phyloP scores from a whole-genome alignment of 2,329 filamentous ascomycete species.

The Colletotrichum chlorophyti region DNA sequence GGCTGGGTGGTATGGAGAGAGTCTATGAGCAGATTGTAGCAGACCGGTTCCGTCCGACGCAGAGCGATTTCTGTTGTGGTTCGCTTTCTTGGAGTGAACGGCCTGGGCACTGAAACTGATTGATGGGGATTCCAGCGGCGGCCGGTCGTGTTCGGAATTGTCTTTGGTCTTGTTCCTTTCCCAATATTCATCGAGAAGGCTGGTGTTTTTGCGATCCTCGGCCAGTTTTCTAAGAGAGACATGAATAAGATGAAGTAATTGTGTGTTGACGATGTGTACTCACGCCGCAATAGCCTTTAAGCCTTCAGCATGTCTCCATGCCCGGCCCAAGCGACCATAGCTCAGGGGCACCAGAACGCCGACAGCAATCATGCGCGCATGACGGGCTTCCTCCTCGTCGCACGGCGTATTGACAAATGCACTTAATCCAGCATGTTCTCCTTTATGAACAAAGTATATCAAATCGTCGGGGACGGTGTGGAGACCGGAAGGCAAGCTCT shows the following conservation, averaged over 20 bases:
- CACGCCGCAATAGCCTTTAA: slow-evolving; percentile 79
- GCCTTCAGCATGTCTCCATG: slow-evolving; percentile 84
- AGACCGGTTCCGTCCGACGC: slow-evolving; percentile 67
- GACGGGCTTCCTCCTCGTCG: slow-evolving; percentile 76
- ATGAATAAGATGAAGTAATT: slow-evolving; percentile 36
- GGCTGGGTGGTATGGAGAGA: slow-evolving; percentile 84
- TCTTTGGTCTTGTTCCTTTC: slow-evolving; percentile 59
- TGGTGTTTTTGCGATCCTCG: slow-evolving; percentile 66
- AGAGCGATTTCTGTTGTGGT: slow-evolving; percentile 62
- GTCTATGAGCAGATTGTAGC: slow-evolving; percentile 65
- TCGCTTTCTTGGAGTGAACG: slow-evolving; percentile 42
- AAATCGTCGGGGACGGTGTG: slow-evolving; percentile 89
- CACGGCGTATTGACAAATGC: slow-evolving; percentile 88
- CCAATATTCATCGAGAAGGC: slow-evolving; percentile 83
- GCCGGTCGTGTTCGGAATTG: slow-evolving; percentile 41
- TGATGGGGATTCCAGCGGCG: slow-evolving; percentile 58
- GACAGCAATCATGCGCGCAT: slow-evolving; percentile 92
- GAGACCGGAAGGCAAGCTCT: slow-evolving; percentile 90
- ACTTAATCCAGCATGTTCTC: slow-evolving; percentile 83
- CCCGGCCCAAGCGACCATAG: slow-evolving; percentile 83
- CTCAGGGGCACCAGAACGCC: slow-evolving; percentile 87
- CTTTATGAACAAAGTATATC: slow-evolving; percentile 89
- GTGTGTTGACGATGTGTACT: slow-evolving; percentile 31
- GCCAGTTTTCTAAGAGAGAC: slow-evolving; percentile 61
- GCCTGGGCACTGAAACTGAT: slow-evolving; percentile 49